Base-by-base conservation (phyloP, 108 stramenopile genomes). In the Bacterosira constricta region DNA sequence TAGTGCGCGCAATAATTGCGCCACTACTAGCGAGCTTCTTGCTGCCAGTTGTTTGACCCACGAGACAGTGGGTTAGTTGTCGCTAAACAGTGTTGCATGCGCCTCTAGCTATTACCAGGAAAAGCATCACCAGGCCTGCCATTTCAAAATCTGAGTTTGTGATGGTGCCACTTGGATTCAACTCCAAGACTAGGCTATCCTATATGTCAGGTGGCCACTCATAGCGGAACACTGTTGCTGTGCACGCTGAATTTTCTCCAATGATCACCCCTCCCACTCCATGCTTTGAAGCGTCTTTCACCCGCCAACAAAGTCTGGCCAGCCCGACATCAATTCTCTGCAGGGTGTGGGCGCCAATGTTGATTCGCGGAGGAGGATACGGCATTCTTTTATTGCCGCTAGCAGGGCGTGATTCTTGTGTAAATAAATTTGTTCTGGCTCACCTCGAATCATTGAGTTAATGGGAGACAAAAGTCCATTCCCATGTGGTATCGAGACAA, bases 101-200 rank as follows among this genome's bases (percentile, higher is more conserved):
- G 1, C 26, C 20, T 21, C 20, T 1, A 1, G 9, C 68, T 42
- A 69, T 58, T 2, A 44, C 32, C 11, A 69, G 45, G 42, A 39
- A 69, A 17, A 47, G 0, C 2, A 69, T 23, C 0, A 69, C 29
- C 0, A 46, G 10, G 9, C 64, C 81, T 3, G 59, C 81, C 46
- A 77, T 56, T 49, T 82, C 81, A 20, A 82, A 27, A 32, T 82
- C 64, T 1, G 70, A 67, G 31, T 77, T 82, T 56, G 63, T 77
- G 47, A 82, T 71, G 2, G 63, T 31, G 6, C 76, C 67, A 0
- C 44, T 9, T 13, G 74, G 67, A 35, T 75, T 87, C 17, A 54
- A 10, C 6, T 17, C 50, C 1, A 73, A 69, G 27, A 74, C 63
- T 20, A 87, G 15, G 1, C 7, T 18, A 3, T 6, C 11, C 1